Evolutionary conservation across 768 basidiomycete species (phyloP), one percentile per base, ranked within the genome.

Genomic region (Suillus clintonianus): DNA sequence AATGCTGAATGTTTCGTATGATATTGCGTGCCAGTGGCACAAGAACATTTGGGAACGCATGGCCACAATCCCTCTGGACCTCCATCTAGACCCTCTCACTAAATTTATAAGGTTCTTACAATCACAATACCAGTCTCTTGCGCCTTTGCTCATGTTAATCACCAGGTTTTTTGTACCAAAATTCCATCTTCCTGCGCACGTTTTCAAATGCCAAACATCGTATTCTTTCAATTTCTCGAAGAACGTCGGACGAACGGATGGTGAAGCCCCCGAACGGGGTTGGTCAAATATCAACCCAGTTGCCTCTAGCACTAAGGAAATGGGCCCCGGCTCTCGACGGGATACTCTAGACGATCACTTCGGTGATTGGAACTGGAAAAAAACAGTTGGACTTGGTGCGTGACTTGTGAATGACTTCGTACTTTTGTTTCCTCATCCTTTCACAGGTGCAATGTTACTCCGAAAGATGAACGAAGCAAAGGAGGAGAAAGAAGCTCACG

Each of bases 261-360:
- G 79, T 0, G 78, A 82, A 59, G 74, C 69, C 0, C 67, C 79
- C 1, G 81, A 82, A 59, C 66, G 69, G 1, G 64, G 57, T 0
- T 82, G 81, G 81, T 62, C 78, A 0, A 59, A 68, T 30, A 70
- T 70, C n/a, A 78, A 79, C 62, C 60, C 68, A 0, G 62, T 73
- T 1, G 74, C 73, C 0, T 48, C 70, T 0, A 77, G 76, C 65
- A 74, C 74, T 1, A 61, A 69, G 5, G 79, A 78, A 60, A 80
- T 79, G 77, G 77, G 71, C 0, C 71, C 75, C 0, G 65, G 75
- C 45, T 63, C 74, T 37, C 37, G 77, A 0, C 67, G 69, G 11
- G 77, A 80, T 7, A 70, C 74, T 0, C 66, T 82, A 10, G 75
- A 81, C 59, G 75, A 79, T 54, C 70, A 70, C n/a, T 71, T 70